Conservation (phyloP, 1,284 basidiomycete genomes). For the Austroboletus rostrupii region DNA sequence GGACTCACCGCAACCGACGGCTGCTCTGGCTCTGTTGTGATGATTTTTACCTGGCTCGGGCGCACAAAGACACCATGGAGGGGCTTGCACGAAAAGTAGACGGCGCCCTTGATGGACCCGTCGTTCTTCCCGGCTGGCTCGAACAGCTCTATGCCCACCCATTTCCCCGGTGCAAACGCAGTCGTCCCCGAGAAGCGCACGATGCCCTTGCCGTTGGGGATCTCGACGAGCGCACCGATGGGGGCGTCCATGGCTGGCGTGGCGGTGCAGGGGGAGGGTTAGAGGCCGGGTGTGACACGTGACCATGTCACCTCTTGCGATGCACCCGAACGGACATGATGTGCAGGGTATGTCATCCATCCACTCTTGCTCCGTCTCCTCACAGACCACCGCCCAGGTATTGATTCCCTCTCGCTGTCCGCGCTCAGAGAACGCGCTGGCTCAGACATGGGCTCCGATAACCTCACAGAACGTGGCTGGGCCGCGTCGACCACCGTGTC, state of each 20-base stretch:
- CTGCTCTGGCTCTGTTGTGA: constrained; percentile 43
- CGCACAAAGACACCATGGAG: constrained; percentile 89
- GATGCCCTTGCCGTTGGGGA: constrained; percentile 76
- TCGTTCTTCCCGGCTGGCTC: constrained; percentile 93
- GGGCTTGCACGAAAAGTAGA: constrained; percentile 82
- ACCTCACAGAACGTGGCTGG: constrained; percentile 42
- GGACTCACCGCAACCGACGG: constrained; percentile 27
- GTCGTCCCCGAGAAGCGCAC: constrained; percentile 88
- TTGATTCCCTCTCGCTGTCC: constrained; percentile 17
- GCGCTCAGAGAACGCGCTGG: constrained; percentile 27
- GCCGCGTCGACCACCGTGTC: constrained; percentile 37
- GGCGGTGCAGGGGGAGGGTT: constrained; percentile 13
- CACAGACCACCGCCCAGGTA: constrained; percentile 11
- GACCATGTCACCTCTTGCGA: too few species aligned
- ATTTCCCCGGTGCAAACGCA: constrained; percentile 84
- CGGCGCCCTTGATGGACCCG: constrained; percentile 78
- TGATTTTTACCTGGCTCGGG: constrained; percentile 78
- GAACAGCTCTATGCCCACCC: constrained; percentile 91
- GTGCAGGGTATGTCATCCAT: constrained; percentile 19
- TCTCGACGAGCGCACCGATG: constrained; percentile 67
- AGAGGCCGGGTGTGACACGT: not conserved
- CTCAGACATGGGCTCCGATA: constrained; percentile 42
- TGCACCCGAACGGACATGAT: constrained; percentile 26
- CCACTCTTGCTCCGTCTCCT: not conserved
- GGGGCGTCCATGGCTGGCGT: constrained; percentile 35